A percentile compares a stretch with the other conserved stretches of the same genome.
Evolutionary conservation across 306 rosid genomes (phyloP).

Genomic region (Casuarina glauca): DNA sequence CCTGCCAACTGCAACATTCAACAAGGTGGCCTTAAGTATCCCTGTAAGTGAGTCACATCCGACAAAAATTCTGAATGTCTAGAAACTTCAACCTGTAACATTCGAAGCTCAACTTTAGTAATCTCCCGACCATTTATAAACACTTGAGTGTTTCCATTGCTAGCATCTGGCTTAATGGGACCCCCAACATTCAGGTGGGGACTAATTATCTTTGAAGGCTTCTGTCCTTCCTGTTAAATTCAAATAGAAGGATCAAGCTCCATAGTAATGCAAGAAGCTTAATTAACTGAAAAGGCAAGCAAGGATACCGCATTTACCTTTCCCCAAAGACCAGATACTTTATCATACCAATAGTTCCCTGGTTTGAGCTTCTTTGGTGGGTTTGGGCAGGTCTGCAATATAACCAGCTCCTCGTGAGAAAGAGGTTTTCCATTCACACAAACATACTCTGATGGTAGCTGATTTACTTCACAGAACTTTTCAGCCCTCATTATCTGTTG

Average conservation of each 20-base stretch:
- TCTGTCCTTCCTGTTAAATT: constrained; percentile 83
- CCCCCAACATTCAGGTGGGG: constrained; percentile 93
- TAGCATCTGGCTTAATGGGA: constrained; percentile 73
- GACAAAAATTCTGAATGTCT: constrained; percentile 13
- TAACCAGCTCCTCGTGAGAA: constrained; percentile 68
- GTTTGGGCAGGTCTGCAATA: constrained; percentile 65
- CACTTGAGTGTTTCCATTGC: constrained; percentile 92
- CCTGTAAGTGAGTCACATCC: constrained; percentile 18
- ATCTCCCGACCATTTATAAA: constrained; percentile 95
- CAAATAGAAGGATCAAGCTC: constrained; percentile 25
- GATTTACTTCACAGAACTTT: constrained; percentile 85
- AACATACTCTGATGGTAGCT: constrained; percentile 78
- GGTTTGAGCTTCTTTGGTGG: constrained; percentile 96
- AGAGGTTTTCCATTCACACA: constrained; percentile 81
- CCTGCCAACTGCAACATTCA: constrained; percentile 85
- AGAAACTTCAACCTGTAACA: constrained; percentile 80
- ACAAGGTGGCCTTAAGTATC: constrained; percentile 2
- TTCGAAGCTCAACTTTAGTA: constrained; percentile 90
- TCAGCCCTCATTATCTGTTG: constrained; percentile 84
- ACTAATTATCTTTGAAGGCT: constrained; percentile 83
- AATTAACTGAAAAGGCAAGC: constrained; percentile 7
- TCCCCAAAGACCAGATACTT: constrained; percentile 99
- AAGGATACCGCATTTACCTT: constrained; percentile 62
- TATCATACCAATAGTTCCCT: constrained; percentile 97
- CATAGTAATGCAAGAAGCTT: constrained; percentile 15